Base-by-base conservation (phyloP, 164 flowering plant genomes). In the Tetracentron sinense region DNA sequence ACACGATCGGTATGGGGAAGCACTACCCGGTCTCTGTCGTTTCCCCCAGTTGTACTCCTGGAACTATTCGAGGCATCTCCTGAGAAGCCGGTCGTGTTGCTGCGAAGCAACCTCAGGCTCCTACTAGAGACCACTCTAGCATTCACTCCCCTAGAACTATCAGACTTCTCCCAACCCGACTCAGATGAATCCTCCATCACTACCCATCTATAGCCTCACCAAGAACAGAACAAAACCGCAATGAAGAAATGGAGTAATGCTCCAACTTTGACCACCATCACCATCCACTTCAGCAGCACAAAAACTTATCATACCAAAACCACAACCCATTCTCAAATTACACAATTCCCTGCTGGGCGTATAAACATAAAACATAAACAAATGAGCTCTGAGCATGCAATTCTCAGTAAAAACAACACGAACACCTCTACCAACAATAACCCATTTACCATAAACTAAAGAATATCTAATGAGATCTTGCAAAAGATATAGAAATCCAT, bases 151-250 rank as follows among this genome's bases (percentile, higher is more conserved):
- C 96, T 81, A 54, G 85, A 85, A 74, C 74, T 84, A 54, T 70
- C 75, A 62, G 88, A 75, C 48, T 61, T 72, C 61, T 74, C 78
- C 85, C 87, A 73, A 73, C 79, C 82, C 35, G 84, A 80, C 35
- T 80, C 84, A 28, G 88, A 84, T 7, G 92, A 83, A 68, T 92
- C 92, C 61, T 83, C 93, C 98, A 90, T 93, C 72, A 57, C 68
- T 62, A 85, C 65, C 79, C 79, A 67, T 78, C 70, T 62, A 72
- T 60, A 15, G 62, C 60, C 54, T 61, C 72, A 74, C 63, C 61
- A 51, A 67, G 38, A 17, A 64, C 72, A 66, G 54, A 54, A 56
- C n/a, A n/a, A 53, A 58, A 5, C 69, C 68, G 62, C 75, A 78
- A 64, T 58, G 69, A 65, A 65, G 33, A 69, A 62, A 67, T 22